Evolutionary conservation across 768 basidiomycete genomes (phyloP), one percentile per base, ranked within the genome.

Genomic region (Floccularia luteovirens): DNA sequence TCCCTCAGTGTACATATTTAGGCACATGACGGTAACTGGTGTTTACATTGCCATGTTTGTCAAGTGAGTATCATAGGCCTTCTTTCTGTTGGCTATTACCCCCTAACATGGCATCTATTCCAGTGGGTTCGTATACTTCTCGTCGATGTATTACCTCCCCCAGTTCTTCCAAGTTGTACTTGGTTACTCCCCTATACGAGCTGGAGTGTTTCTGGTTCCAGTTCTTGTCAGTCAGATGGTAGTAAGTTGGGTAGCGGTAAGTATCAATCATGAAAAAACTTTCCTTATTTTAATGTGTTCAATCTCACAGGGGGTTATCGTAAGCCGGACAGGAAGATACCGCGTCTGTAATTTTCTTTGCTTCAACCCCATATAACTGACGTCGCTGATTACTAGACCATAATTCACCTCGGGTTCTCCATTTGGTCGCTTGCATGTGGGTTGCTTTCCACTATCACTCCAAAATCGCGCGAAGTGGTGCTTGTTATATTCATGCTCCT

Each of bases 141-240:
- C 75, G 13, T 70, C 79, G 6, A 53, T 83, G 10, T 85, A 77
- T 55, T 85, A 84, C 49, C 67, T 88, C 0, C 84, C 87, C 1
- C 78, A 82, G 46, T 86, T 75, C 53, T 82, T 85, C 59, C 84
- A 87, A 59, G 74, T 84, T 6, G 80, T 74, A 3, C 58, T 79
- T n/a, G 78, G 77, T 3, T 77, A 73, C 44, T 71, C 74, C 5
- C 78, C 86, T 0, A 75, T 85, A 31, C 72, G 67, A 7, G 67
- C 69, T 5, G 66, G 52, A 24, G 49, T 84, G 2, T 77, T 86
- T 49, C 66, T 87, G 0, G 71, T 90, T 6, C 84, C 85, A 0
- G 63, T 86, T 14, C 67, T 88, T 8, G 63, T 82, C 13, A 74
- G 73, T 27, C 82, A 84, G 49, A 79, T 81, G 36, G 48, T 71